Conservation (phyloP, 805 yeast genomes). For the Kuraishia ogatae region DNA sequence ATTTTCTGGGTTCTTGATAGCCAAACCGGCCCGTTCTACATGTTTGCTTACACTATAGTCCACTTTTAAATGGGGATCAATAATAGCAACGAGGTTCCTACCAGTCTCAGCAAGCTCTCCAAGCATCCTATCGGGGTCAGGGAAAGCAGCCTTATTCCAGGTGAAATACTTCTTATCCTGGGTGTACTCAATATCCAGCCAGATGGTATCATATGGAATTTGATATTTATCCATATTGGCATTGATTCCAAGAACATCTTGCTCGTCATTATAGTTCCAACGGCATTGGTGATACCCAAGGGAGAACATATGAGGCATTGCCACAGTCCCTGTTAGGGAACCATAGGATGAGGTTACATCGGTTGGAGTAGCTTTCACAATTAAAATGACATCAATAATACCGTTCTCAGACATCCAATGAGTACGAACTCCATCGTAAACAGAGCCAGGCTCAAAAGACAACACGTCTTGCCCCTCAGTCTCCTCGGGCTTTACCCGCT, state of each 20-base stretch:
- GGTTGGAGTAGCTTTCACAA: constrained; percentile 47
- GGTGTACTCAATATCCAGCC: constrained; percentile 94
- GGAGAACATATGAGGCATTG: constrained; percentile 69
- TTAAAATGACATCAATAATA: constrained; percentile 62
- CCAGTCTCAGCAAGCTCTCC: constrained; percentile 57
- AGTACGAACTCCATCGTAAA: constrained; percentile 23
- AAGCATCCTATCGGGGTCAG: constrained; percentile 67
- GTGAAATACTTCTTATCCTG: constrained; percentile 84
- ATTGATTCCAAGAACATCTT: constrained; percentile 71
- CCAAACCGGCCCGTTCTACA: constrained; percentile 32
- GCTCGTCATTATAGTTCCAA: constrained; percentile 91
- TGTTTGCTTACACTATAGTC: constrained; percentile 57
- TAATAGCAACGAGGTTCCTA: constrained; percentile 72
- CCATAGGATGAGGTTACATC: constrained; percentile 57
- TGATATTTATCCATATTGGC: constrained; percentile 59
- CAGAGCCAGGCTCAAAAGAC: not conserved
- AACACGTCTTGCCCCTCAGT: not conserved
- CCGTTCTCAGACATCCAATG: constrained; percentile 98
- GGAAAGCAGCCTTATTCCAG: constrained; percentile 72
- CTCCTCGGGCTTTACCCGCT: constrained; percentile 2
- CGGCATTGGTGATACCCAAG: constrained; percentile 94
- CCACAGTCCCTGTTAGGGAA: constrained; percentile 59
- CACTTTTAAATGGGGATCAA: constrained; percentile 85
- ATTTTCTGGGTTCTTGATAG: constrained; percentile 32
- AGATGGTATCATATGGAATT: constrained; percentile 84